Evolutionary conservation across 306 rosid genomes (phyloP).

Genomic region (Canavalia gladiata): DNA sequence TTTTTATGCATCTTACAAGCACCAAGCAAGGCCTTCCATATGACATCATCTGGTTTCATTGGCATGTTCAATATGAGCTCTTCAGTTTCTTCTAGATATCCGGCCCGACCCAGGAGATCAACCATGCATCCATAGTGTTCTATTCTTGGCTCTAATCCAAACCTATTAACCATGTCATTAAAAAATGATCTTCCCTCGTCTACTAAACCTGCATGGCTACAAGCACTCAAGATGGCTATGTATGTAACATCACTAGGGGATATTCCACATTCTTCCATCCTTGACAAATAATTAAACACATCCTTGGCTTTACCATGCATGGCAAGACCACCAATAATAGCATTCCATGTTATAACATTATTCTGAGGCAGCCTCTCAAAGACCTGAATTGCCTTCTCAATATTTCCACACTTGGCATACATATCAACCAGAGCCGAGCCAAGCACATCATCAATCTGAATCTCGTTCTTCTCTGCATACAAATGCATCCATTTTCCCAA

Average conservation of each 20-base stretch:
- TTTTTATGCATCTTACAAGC: slow-evolving; percentile 78
- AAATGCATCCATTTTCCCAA: slow-evolving; percentile 85
- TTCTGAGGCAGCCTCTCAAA: slow-evolving; percentile 66
- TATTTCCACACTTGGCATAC: slow-evolving; percentile 80
- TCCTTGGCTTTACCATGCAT: slow-evolving; percentile 72
- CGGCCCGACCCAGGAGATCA: slow-evolving; percentile 78
- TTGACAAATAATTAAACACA: slow-evolving; percentile 55
- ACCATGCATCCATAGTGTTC: slow-evolving; percentile 92
- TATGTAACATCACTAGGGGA: slow-evolving; percentile 75
- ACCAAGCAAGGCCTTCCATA: slow-evolving; percentile 90
- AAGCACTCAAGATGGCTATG: slow-evolving; percentile 73
- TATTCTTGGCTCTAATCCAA: slow-evolving; percentile 67
- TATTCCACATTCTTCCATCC: slow-evolving; percentile 66
- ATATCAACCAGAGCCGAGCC: slow-evolving; percentile 85
- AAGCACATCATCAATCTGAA: slow-evolving; percentile 66
- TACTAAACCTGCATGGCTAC: slow-evolving; percentile 82
- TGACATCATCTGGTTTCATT: slow-evolving; percentile 70
- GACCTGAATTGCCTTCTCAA: slow-evolving; percentile 82
- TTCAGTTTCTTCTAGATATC: slow-evolving; percentile 79
- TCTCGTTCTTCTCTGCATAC: slow-evolving; percentile 63
- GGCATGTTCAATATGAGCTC: slow-evolving; percentile 72
- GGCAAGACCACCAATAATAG: slow-evolving; percentile 74
- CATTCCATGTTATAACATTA: slow-evolving; percentile 77
- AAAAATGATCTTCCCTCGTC: slow-evolving; percentile 67
- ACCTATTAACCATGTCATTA: slow-evolving; percentile 65